phyloP scores from a whole-genome alignment of 768 basidiomycete species.

The Cubamyces lactineus region DNA sequence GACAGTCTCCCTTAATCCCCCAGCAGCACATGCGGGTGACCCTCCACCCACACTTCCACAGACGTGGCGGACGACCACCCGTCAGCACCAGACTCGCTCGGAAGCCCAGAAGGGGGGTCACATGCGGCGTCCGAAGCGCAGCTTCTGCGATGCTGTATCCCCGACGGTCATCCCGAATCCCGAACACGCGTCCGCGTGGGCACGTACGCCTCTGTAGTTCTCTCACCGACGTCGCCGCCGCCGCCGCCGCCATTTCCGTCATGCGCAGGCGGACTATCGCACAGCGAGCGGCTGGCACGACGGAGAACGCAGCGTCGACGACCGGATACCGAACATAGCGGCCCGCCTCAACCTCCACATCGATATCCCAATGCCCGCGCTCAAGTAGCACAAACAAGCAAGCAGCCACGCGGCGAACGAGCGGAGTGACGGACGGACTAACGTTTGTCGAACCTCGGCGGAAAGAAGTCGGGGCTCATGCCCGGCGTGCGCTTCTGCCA shows the following conservation, averaged over 20 bases:
- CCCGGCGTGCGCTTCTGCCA: slow-evolving; percentile 16
- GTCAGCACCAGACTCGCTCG: too few species aligned
- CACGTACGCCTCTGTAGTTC: background rate
- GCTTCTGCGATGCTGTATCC: slow-evolving; percentile 13
- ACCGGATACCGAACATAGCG: background rate
- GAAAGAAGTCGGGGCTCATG: slow-evolving; percentile 9
- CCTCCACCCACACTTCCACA: background rate
- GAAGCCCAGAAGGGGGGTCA: background rate
- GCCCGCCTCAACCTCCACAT: background rate
- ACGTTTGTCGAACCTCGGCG: slow-evolving; percentile 28
- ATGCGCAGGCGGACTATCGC: too few species aligned
- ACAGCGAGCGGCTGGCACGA: too few species aligned
- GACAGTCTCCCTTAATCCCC: too few species aligned
- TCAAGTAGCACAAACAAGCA: background rate
- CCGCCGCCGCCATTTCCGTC: too few species aligned
- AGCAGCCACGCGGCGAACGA: background rate
- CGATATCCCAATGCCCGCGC: background rate
- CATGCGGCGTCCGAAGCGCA: slow-evolving; percentile 12
- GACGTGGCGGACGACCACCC: background rate
- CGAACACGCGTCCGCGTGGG: background rate
- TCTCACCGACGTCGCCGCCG: too few species aligned
- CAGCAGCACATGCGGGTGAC: background rate
- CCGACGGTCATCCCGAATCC: slow-evolving; percentile 1
- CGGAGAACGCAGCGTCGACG: background rate
- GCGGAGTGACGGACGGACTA: slow-evolving; percentile 15